Evolutionary conservation across 352 stramenopile species (phyloP).

Genomic region (Pelagophyceae sp.): DNA sequence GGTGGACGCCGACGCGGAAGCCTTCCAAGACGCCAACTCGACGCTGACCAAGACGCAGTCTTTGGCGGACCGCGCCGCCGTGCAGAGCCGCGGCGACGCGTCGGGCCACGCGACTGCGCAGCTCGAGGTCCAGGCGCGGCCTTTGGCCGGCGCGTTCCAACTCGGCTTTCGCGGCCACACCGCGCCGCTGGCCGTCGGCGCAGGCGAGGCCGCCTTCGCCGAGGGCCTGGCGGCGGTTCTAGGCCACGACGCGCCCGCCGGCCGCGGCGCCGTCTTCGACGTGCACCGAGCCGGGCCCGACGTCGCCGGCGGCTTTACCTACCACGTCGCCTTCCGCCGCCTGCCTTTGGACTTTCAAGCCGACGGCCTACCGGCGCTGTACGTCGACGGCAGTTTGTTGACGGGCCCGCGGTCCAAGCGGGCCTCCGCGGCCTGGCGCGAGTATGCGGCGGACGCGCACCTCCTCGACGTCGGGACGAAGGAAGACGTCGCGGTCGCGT

Average conservation of each 20-base stretch:
- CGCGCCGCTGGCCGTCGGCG: background rate
- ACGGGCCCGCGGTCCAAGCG: background rate
- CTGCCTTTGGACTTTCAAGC: background rate
- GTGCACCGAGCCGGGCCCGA: background rate
- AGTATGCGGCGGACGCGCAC: background rate
- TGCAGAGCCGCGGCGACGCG: background rate
- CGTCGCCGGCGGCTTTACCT: background rate
- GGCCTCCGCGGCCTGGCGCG: background rate
- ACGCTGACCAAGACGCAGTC: background rate
- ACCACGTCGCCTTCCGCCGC: background rate
- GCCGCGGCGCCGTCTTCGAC: background rate
- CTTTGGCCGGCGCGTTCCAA: background rate
- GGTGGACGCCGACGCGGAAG: background rate
- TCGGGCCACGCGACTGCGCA: background rate
- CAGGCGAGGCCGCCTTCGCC: background rate
- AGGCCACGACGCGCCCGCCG: background rate
- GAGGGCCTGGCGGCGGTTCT: background rate
- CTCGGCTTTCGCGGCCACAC: background rate
- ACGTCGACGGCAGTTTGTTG: background rate
- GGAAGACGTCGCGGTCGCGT: background rate
- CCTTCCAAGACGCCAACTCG: background rate
- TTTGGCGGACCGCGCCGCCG: background rate
- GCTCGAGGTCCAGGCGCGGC: background rate
- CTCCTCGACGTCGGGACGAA: background rate
- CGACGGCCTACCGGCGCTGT: background rate